Base-by-base conservation (phyloP, 2,329 filamentous ascomycete genomes). In the Trichoderma arundinaceum region DNA sequence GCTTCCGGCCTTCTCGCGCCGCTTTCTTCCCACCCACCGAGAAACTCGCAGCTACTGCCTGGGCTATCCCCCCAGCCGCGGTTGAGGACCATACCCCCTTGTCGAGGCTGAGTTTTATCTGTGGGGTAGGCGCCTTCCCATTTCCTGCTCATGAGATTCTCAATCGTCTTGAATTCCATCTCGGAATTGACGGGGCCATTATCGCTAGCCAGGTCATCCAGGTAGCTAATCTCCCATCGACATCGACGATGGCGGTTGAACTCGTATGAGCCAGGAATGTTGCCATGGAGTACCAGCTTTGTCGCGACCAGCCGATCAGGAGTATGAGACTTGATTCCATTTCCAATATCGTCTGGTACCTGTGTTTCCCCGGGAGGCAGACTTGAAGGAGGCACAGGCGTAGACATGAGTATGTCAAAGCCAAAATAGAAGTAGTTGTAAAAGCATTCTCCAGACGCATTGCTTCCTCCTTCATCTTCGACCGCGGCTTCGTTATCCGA, bases 391-490 rank as follows among this genome's bases (percentile, higher is more conserved):
- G 83, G 75, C 0, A 86, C 87, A 0, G 92, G 90, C 35, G 88
- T 88, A 0, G 94, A 96, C n/a, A 99, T 86, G 5, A 98, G 84
- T 9, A 97, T 86, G 76, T 99, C 95, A 74, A 99, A 96, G 1
- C 95, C 95, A 68, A 97, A 89, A 70, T 94, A 90, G 75, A 97
- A 99, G 76, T 99, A 99, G 76, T 98, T 98, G 79, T 95, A 97
- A 76, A 98, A 99, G 69, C 90, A 93, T 74, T 96, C 92, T 4
- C 88, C 85, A 1, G 88, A 86, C 3, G 88, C 70, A 75, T 83
- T 80, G 69, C 82, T 80, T 1, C 81, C 79, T 3, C 80, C 74
- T 35, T 86, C 84, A 35, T 88, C 88, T 49, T 87, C 84, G 15
- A 87, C 75, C 3, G 80, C 84, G 66, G 85, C 85, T 58, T 86